These are phyloP conservation scores for Penicillium antarcticum DNA, from an alignment of 495 filamentous ascomycete species.

Conservation along the genomic window DNA sequence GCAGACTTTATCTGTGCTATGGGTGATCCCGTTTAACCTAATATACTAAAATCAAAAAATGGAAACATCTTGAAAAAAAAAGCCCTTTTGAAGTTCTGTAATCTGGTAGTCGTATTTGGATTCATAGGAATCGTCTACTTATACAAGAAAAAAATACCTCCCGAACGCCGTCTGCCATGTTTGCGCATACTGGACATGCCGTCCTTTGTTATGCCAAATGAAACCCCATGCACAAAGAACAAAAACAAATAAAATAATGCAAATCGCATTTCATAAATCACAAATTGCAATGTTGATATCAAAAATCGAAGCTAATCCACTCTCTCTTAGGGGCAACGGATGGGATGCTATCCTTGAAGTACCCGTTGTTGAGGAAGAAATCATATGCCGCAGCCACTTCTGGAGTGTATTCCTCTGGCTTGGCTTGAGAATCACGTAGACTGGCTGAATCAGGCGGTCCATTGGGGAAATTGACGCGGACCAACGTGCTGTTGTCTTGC, in stretches of 20 bases:
- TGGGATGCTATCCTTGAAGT: conserved; percentile 65
- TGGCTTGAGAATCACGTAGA: conserved; percentile 35
- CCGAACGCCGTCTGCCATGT: neutral
- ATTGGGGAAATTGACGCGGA: conserved; percentile 66
- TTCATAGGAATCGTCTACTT: neutral
- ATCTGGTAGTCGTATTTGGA: neutral
- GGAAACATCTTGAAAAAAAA: conserved; percentile 30
- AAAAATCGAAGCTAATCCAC: conserved; percentile 71
- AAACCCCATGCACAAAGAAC: neutral
- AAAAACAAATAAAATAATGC: too few relatives aligned
- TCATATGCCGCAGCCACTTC: conserved; percentile 57
- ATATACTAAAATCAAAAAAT: conserved; percentile 34
- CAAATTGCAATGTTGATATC: conserved; percentile 6
- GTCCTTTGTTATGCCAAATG: neutral
- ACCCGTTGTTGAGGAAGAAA: conserved; percentile 55
- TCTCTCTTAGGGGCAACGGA: conserved; percentile 69
- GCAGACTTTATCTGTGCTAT: conserved; percentile 3
- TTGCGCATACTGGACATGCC: neutral
- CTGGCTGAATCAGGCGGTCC: conserved; percentile 58
- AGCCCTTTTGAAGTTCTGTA: neutral
- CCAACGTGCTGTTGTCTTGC: conserved; percentile 44
- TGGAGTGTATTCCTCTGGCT: conserved; percentile 39
- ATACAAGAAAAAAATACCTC: neutral
- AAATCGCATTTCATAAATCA: neutral
- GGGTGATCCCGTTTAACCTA: conserved; percentile 31